Conservation (phyloP, 2,329 filamentous ascomycete genomes). For the Fusarium sp. region DNA sequence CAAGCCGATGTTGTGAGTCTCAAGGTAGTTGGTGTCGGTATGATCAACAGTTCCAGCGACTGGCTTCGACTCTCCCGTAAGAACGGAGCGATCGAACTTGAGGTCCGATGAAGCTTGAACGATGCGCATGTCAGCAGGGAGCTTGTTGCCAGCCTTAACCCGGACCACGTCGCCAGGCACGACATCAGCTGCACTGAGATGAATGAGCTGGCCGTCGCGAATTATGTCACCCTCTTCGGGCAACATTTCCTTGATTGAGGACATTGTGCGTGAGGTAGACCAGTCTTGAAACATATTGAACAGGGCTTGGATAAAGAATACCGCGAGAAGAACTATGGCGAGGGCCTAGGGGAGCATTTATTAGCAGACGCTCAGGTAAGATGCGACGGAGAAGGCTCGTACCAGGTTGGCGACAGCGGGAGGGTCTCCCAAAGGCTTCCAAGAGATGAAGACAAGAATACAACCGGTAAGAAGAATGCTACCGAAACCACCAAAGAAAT, state of each 20-base stretch:
- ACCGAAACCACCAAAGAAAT: slow-evolving; percentile 18
- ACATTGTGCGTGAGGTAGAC: slow-evolving; percentile 23
- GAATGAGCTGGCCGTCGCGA: slow-evolving; percentile 2
- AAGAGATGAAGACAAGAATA: slow-evolving; percentile 9
- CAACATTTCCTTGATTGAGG: slow-evolving; percentile 9
- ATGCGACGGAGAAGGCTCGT: too few species aligned
- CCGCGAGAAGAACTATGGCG: not conserved
- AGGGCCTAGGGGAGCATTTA: not conserved
- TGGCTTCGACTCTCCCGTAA: slow-evolving; percentile 10
- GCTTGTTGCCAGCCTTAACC: slow-evolving; percentile 12
- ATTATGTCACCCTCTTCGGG: slow-evolving; percentile 10
- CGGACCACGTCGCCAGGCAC: slow-evolving; percentile 5
- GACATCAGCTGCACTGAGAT: slow-evolving; percentile 1
- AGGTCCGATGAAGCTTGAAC: slow-evolving; percentile 6
- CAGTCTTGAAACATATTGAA: slow-evolving; percentile 26
- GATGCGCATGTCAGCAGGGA: slow-evolving; percentile 7
- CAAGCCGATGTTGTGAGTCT: slow-evolving; percentile 80
- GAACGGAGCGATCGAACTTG: slow-evolving; percentile 8
- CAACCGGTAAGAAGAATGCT: not conserved
- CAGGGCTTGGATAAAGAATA: slow-evolving; percentile 1
- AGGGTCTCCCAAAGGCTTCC: slow-evolving; percentile 14
- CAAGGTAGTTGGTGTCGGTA: slow-evolving; percentile 48
- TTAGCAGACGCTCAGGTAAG: too few species aligned
- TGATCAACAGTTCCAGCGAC: slow-evolving; percentile 6
- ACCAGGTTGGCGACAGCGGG: slow-evolving; percentile 9